Conservation (phyloP, 2,329 filamentous ascomycete species). For the Alternaria longipes region DNA sequence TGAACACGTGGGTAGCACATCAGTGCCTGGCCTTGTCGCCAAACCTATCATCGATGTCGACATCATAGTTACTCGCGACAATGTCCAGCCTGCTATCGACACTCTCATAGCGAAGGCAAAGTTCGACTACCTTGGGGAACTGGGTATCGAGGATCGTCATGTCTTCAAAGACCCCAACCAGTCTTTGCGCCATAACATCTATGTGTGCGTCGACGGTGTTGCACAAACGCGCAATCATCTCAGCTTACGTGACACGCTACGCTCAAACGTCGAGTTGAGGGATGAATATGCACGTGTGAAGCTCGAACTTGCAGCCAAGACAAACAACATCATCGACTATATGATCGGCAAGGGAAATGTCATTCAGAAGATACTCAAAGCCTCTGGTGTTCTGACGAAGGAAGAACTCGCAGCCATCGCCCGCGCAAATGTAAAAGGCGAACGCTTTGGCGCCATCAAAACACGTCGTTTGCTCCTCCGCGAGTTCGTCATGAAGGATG, state of each 20-base stretch:
- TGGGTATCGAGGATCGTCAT: constrained; percentile 49
- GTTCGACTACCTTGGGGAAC: constrained; percentile 50
- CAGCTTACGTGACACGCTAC: constrained; percentile 49
- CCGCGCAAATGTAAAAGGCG: constrained; percentile 25
- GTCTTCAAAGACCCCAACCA: constrained; percentile 45
- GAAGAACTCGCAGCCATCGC: constrained; percentile 34
- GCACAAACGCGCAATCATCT: constrained; percentile 51
- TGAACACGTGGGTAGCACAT: constrained; percentile 52
- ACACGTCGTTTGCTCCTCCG: constrained; percentile 38
- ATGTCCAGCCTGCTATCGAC: constrained; percentile 37
- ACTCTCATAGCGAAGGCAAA: constrained; percentile 43
- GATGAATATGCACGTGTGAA: constrained; percentile 41
- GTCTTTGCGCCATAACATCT: constrained; percentile 45
- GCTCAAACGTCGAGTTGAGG: constrained; percentile 40
- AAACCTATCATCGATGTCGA: constrained; percentile 53
- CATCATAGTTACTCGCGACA: constrained; percentile 39
- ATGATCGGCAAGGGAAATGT: constrained; percentile 31
- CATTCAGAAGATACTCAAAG: constrained; percentile 31
- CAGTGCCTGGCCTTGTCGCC: constrained; percentile 46
- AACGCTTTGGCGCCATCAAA: constrained; percentile 26
- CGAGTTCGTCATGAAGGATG: constrained; percentile 39
- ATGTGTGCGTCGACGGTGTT: constrained; percentile 49
- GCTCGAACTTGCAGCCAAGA: constrained; percentile 28
- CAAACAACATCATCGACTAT: constrained; percentile 34
- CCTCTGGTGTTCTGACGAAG: constrained; percentile 22